A percentile compares a stretch with the other conserved stretches of the same genome.
phyloP scores from a whole-genome alignment of 768 basidiomycete species.

The Boletus sp. region DNA sequence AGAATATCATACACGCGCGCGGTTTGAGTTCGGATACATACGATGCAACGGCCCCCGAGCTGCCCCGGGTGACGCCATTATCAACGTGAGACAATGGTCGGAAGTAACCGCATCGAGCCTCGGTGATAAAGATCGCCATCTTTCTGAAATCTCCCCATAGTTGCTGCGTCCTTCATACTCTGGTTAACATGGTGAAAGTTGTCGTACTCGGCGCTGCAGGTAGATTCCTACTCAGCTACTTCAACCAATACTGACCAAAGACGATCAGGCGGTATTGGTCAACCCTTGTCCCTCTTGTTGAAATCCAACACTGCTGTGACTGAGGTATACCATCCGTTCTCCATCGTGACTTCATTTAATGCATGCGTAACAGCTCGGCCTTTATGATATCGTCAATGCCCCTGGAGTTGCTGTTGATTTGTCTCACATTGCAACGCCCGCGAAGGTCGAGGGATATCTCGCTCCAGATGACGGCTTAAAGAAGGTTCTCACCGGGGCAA shows the following conservation, averaged over 20 bases:
- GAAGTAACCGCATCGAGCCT: conserved; percentile 10
- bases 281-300: conserved; percentile 89
- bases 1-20: neutral
- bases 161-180: neutral
- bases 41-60: neutral
- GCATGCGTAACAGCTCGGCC: conserved; percentile 54
- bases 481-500: conserved; percentile 79
- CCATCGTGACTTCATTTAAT: conserved; percentile 1
- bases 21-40: neutral
- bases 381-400: conserved; percentile 97
- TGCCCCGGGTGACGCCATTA: neutral
- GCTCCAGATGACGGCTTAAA: conserved; percentile 77
- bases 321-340: conserved; percentile 43
- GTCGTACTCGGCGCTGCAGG: conserved; percentile 97
- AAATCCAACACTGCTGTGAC: conserved; percentile 82
- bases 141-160: neutral
- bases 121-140: conserved; percentile 16
- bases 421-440: conserved; percentile 87
- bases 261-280: conserved; percentile 85
- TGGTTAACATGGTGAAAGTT: conserved; percentile 52
- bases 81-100: conserved; percentile 2
- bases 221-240: conserved; percentile 28
- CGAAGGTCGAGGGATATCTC: conserved; percentile 80
- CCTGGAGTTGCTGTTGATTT: conserved; percentile 95
- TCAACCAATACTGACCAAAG: conserved; percentile 1